Evolutionary conservation across 768 basidiomycete genomes (phyloP).

Genomic region (Boletus huronensis): DNA sequence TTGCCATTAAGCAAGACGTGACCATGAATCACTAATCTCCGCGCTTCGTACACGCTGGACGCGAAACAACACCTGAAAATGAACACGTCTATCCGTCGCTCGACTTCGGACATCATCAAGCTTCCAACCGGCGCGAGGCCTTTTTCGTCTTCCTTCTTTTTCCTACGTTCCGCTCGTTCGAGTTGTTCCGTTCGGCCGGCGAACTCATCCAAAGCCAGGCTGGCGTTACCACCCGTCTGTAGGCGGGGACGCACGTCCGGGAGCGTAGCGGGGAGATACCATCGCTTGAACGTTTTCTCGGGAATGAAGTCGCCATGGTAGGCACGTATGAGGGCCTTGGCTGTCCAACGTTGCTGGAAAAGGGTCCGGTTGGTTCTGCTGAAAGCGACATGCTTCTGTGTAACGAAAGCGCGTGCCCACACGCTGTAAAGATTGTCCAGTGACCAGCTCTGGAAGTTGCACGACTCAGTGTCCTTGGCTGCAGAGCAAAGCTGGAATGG

Average conservation of each 20-base stretch:
- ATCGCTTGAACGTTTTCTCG: conserved; percentile 90
- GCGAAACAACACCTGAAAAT: conserved; percentile 88
- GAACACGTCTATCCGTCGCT: conserved; percentile 89
- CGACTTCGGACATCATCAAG: conserved; percentile 94
- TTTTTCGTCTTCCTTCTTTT: conserved; percentile 51
- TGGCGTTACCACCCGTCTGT: conserved; percentile 36
- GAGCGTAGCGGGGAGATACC: conserved; percentile 85
- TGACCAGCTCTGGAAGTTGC: conserved; percentile 72
- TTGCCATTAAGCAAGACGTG: conserved; percentile 86
- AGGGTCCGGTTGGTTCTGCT: conserved; percentile 55
- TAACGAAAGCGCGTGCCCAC: conserved; percentile 68
- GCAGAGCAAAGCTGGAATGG: neutral
- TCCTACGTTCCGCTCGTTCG: conserved; percentile 42
- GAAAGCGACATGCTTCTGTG: conserved; percentile 47
- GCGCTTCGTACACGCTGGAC: conserved; percentile 85
- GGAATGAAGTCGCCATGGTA: conserved; percentile 96
- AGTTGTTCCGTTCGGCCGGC: conserved; percentile 48
- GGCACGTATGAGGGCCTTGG: conserved; percentile 81
- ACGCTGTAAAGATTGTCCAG: conserved; percentile 88
- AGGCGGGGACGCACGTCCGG: conserved; percentile 76
- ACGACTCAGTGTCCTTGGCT: neutral
- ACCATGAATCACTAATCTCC: conserved; percentile 81
- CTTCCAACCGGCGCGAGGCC: conserved; percentile 88
- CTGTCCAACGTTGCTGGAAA: conserved; percentile 89
- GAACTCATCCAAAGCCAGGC: conserved; percentile 50